These are phyloP conservation scores for Trichothecium roseum DNA, from an alignment of 2,329 filamentous ascomycete species.

Conservation along the genomic window DNA sequence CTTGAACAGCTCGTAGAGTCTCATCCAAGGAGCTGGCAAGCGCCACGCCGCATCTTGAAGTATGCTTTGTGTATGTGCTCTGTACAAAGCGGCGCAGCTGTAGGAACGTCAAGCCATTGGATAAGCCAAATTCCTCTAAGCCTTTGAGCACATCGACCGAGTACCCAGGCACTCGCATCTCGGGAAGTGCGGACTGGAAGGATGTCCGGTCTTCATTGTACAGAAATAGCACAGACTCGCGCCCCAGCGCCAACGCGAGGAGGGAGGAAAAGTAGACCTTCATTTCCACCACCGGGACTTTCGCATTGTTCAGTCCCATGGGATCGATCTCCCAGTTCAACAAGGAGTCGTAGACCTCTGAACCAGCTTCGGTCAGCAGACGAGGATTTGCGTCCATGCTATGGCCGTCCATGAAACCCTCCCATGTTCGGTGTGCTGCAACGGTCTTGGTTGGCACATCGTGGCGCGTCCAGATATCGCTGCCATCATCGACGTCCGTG, in stretches of 20 bases:
- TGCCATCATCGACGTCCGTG: slow-evolving; percentile 3
- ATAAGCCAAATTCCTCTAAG: slow-evolving; percentile 34
- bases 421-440: slow-evolving; percentile 55
- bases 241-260: slow-evolving; percentile 56
- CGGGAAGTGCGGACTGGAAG: slow-evolving; percentile 39
- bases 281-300: slow-evolving; percentile 33
- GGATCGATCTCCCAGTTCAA: slow-evolving; percentile 31
- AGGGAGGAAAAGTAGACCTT: slow-evolving; percentile 45
- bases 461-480: slow-evolving; percentile 35
- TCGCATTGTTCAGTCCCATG: slow-evolving; percentile 23
- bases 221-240: slow-evolving; percentile 60
- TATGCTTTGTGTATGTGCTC: slow-evolving; percentile 30
- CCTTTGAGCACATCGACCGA: slow-evolving; percentile 37
- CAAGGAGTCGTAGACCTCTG: slow-evolving; percentile 55
- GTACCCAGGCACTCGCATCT: slow-evolving; percentile 45
- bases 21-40: slow-evolving; percentile 38
- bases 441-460: slow-evolving; percentile 17
- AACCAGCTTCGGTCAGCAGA: slow-evolving; percentile 60
- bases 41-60: slow-evolving; percentile 38
- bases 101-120: slow-evolving; percentile 36
- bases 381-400: slow-evolving; percentile 25
- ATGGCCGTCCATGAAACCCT: slow-evolving; percentile 44
- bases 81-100: slow-evolving; percentile 36
- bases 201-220: slow-evolving; percentile 42
- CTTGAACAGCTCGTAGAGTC: slow-evolving; percentile 37